Evolutionary conservation across 2,329 filamentous ascomycete species (phyloP), one percentile per base, ranked within the genome.

Genomic region (Truncatella angustata): DNA sequence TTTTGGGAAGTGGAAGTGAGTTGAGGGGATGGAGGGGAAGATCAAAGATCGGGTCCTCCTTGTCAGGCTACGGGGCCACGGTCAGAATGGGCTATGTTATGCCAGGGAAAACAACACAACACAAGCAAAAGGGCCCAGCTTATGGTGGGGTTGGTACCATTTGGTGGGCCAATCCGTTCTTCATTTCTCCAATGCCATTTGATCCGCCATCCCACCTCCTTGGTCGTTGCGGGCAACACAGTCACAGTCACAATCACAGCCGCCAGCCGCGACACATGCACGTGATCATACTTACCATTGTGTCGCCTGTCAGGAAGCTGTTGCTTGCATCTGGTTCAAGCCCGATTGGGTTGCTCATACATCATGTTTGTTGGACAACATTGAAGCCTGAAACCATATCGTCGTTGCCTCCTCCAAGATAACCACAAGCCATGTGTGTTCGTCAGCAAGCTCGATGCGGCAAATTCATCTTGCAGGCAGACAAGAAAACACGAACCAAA

Each of bases 1-100:
- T 49, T 18, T 49, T n/a, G 18, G 30, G 45, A 32, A 34, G 26
- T 47, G n/a, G 26, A 21, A 30, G 18, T 39, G 46, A 50, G 16
- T 18, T 32, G 32, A 30, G 47, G 47, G 35, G 32, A 42, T 46
- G 43, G 43, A 46, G 43, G 43, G 42, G 43, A 28, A 46, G 43
- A 32, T n/a, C n/a, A n/a, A n/a, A n/a, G n/a, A n/a, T n/a, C n/a
- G n/a, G n/a, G n/a, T n/a, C n/a, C n/a, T n/a, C n/a, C n/a, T n/a
- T n/a, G n/a, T n/a, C n/a, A n/a, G n/a, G n/a, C n/a, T n/a, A n/a
- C n/a, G n/a, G n/a, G n/a, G n/a, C n/a, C n/a, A n/a, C n/a, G n/a
- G n/a, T n/a, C n/a, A n/a, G n/a, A n/a, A n/a, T 28, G 43, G 43
- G 43, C 34, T 26, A 34, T 24, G 43, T 28, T 46, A 24, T 28